A percentile compares a stretch with the other conserved stretches of the same genome.
Conservation (phyloP, 2,329 filamentous ascomycete species). For the Rhexocercosporidium sp. region DNA sequence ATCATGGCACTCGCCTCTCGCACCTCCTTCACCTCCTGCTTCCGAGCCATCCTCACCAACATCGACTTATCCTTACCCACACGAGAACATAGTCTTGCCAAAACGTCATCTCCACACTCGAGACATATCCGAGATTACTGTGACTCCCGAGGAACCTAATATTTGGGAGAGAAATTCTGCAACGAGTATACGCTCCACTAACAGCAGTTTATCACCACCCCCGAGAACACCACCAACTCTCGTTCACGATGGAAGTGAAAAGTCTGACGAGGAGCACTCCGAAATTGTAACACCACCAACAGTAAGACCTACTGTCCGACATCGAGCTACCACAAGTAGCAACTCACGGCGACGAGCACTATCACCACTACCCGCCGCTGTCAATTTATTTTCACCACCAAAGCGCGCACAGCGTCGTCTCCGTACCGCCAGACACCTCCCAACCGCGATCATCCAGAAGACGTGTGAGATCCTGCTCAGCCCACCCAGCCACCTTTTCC, state of each 20-base stretch:
- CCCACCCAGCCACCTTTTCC: conserved; percentile 79
- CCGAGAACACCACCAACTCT: conserved; percentile 53
- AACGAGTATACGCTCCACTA: conserved; percentile 16
- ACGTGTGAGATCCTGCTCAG: conserved; percentile 78
- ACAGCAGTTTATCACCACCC: conserved; percentile 28
- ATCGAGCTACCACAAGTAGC: conserved; percentile 59
- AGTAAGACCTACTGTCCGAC: conserved; percentile 44
- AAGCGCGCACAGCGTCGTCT: conserved; percentile 48
- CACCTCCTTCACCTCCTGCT: conserved; percentile 52
- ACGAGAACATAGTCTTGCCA: conserved; percentile 48
- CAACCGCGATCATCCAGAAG: conserved; percentile 73
- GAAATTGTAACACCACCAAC: conserved; percentile 45
- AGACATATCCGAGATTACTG: conserved; percentile 44
- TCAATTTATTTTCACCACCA: conserved; percentile 65
- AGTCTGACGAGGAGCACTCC: conserved; percentile 44
- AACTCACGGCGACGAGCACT: conserved; percentile 61
- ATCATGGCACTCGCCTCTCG: conserved; percentile 55
- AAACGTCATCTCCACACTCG: conserved; percentile 41
- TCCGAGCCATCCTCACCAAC: conserved; percentile 47
- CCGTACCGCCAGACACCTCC: conserved; percentile 56
- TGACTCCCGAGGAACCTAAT: conserved; percentile 33
- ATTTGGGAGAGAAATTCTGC: conserved; percentile 31
- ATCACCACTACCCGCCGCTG: conserved; percentile 70
- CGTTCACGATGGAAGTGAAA: conserved; percentile 47
- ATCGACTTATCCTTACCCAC: conserved; percentile 46